Evolutionary conservation across 176 grass and related monocot species (phyloP).

Genomic region (Oropetium thomaeum): DNA sequence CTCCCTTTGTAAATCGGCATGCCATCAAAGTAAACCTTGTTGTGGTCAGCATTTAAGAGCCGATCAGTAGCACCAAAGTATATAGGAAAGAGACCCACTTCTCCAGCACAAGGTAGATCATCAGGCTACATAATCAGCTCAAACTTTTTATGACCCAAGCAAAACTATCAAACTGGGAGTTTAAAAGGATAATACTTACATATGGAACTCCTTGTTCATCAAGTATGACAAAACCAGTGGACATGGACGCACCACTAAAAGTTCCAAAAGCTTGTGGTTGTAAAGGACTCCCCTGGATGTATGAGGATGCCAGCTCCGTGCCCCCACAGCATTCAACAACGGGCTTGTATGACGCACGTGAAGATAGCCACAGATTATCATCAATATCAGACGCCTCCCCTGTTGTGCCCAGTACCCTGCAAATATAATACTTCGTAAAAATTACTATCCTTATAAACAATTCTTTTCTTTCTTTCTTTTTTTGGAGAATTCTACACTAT

Average conservation of each 20-base stretch:
- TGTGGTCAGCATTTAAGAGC: slow-evolving; percentile 76
- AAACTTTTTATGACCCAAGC: slow-evolving; percentile 21
- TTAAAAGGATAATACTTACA: slow-evolving; percentile 54
- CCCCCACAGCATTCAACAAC: slow-evolving; percentile 93
- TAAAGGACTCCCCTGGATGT: slow-evolving; percentile 80
- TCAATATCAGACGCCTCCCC: slow-evolving; percentile 95
- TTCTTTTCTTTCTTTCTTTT: too few relatives aligned
- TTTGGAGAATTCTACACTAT: too few relatives aligned
- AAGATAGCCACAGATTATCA: slow-evolving; percentile 88
- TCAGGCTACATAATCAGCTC: slow-evolving; percentile 52
- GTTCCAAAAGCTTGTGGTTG: slow-evolving; percentile 77
- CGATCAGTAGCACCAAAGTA: slow-evolving; percentile 69
- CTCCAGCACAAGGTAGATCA: slow-evolving; percentile 81
- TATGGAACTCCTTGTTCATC: slow-evolving; percentile 80
- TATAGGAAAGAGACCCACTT: slow-evolving; percentile 84
- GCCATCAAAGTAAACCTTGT: slow-evolving; percentile 96
- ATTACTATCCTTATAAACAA: too few relatives aligned
- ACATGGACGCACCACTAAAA: slow-evolving; percentile 76
- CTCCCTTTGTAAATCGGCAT: slow-evolving; percentile 86
- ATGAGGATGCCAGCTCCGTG: slow-evolving; percentile 75
- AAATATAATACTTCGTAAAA: slow-evolving; percentile 24
- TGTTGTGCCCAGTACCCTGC: slow-evolving; percentile 66
- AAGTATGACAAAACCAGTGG: slow-evolving; percentile 81
- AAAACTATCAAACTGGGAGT: slow-evolving; percentile 8
- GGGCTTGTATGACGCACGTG: slow-evolving; percentile 67